A percentile compares a stretch with the other conserved stretches of the same genome.
phyloP scores from a whole-genome alignment of 139 green algal genomes.

The Chlamydomonas sphaeroides region DNA sequence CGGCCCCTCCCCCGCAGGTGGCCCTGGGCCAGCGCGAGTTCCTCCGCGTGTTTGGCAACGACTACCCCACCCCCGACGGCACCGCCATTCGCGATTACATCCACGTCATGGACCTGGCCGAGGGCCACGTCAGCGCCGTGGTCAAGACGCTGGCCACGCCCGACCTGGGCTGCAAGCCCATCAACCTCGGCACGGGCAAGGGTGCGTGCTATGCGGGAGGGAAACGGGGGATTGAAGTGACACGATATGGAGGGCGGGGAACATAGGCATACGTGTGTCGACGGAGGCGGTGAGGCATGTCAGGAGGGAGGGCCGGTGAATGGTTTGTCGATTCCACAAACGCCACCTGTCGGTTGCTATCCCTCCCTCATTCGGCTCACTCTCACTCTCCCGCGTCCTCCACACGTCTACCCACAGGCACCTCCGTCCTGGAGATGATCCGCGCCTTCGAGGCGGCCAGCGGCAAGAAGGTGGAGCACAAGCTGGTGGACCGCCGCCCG shows the following conservation, averaged over 20 bases:
- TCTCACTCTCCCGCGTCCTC: too few relatives aligned
- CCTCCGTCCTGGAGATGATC: slow-evolving; percentile 97
- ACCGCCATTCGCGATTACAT: slow-evolving; percentile 98
- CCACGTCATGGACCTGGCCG: slow-evolving; percentile 95
- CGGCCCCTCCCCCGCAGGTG: too few relatives aligned
- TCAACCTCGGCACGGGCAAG: slow-evolving; percentile 94
- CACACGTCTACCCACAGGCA: too few relatives aligned
- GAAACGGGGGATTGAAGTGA: too few relatives aligned
- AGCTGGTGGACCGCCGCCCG: slow-evolving; percentile 66
- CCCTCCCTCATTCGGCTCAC: too few relatives aligned
- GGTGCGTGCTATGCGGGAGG: slow-evolving; percentile 41
- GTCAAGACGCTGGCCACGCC: slow-evolving; percentile 72
- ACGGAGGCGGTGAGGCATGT: too few relatives aligned
- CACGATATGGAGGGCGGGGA: too few relatives aligned
- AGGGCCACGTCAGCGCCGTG: slow-evolving; percentile 91
- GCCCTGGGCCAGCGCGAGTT: slow-evolving; percentile 85
- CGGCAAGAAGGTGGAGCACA: slow-evolving; percentile 73
- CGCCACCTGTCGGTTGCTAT: too few relatives aligned
- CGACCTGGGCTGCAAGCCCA: slow-evolving; percentile 76
- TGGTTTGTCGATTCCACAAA: too few relatives aligned
- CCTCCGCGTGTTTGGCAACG: slow-evolving; percentile 93
- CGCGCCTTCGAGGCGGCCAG: slow-evolving; percentile 91
- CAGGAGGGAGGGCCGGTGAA: too few relatives aligned
- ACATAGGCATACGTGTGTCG: too few relatives aligned
- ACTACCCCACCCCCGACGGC: slow-evolving; percentile 94